These are phyloP conservation scores for Collybia nuda DNA, from an alignment of 768 basidiomycete species.

Conservation along the genomic window DNA sequence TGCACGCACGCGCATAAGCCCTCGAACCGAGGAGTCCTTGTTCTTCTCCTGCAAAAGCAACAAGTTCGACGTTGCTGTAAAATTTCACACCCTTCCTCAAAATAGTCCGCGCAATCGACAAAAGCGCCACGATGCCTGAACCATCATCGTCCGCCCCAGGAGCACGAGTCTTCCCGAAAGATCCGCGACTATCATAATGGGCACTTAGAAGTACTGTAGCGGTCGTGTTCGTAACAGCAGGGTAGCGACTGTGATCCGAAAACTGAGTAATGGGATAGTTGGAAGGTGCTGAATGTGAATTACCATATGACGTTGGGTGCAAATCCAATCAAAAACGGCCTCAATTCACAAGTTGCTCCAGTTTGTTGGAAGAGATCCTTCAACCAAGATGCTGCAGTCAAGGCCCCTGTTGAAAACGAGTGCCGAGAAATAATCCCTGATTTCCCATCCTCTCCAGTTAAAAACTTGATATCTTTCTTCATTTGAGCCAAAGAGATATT, in stretches of 20 bases:
- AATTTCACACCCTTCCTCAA: conserved; percentile 65
- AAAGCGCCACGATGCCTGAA: conserved; percentile 64
- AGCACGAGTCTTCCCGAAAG: conserved; percentile 73
- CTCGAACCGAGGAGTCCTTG: conserved; percentile 82
- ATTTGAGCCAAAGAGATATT: conserved; percentile 69
- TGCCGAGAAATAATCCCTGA: conserved; percentile 80
- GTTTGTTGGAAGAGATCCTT: conserved; percentile 69
- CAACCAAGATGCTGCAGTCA: conserved; percentile 71
- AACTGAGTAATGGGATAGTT: neutral
- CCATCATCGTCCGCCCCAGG: conserved; percentile 58
- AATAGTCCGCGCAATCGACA: conserved; percentile 80
- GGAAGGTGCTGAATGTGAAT: conserved; percentile 10
- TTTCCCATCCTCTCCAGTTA: conserved; percentile 80
- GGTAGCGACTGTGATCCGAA: conserved; percentile 49
- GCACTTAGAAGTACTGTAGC: conserved; percentile 75
- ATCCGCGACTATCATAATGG: conserved; percentile 91
- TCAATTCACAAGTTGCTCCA: conserved; percentile 73
- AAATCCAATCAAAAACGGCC: conserved; percentile 68
- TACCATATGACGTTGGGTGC: conserved; percentile 90
- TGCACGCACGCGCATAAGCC: conserved; percentile 74
- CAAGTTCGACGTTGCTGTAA: conserved; percentile 75
- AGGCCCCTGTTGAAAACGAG: conserved; percentile 71
- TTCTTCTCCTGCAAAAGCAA: conserved; percentile 89
- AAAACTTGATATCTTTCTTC: conserved; percentile 69
- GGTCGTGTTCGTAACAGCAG: conserved; percentile 51